These are phyloP conservation scores for Populus nigra DNA, from an alignment of 345 rosid species.

Conservation along the genomic window DNA sequence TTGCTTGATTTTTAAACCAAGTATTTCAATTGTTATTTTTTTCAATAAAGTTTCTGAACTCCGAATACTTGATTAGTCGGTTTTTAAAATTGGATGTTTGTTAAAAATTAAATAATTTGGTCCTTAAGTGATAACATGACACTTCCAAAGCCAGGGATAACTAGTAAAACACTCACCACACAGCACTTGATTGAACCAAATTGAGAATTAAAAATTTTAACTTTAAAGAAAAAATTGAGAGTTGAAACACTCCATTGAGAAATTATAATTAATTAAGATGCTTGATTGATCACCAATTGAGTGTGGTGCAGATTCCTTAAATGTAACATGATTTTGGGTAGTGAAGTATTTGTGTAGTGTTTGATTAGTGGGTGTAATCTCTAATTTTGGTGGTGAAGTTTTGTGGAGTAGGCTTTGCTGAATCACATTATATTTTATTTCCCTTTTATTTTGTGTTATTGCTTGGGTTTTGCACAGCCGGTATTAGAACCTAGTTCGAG, in stretches of 20 bases:
- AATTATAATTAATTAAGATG: neutral
- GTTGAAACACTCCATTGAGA: neutral
- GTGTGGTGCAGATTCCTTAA: neutral
- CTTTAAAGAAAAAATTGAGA: neutral
- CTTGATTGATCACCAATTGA: neutral
- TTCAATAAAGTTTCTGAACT: neutral
- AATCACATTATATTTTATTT: no score
- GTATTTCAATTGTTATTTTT: neutral
- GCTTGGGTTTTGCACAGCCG: neutral
- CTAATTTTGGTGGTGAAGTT: no score
- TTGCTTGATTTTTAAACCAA: neutral
- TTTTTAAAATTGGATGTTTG: neutral
- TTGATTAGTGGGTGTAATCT: no score
- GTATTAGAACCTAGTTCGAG: neutral
- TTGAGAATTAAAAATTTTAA: neutral
- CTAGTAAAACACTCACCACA: neutral
- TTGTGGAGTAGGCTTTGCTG: no score
- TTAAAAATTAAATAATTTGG: neutral
- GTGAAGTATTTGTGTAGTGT: no score
- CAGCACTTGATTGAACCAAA: neutral
- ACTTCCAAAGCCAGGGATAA: neutral
- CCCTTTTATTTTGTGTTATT: no score
- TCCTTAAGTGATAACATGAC: neutral
- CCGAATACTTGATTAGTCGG: neutral
- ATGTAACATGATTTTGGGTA: no score